Percentiles rank a stretch among this genome's conserved stretches.
These are phyloP conservation scores for Ichthyophthirius multifiliis DNA, from an alignment of 169 alveolate species.

Conservation along the genomic window DNA sequence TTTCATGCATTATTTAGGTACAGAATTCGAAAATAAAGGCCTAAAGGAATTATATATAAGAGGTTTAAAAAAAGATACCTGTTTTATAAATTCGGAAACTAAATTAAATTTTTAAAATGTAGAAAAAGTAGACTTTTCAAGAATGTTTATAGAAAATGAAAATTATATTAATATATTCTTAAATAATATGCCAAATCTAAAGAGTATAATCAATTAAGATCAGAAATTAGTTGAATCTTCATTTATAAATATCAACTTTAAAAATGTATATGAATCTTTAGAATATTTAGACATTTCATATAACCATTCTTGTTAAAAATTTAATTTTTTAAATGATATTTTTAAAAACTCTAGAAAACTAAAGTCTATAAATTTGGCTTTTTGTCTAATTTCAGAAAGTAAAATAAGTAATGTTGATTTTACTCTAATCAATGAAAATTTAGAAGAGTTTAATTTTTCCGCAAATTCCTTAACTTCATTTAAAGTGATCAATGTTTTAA, in stretches of 20 bases:
- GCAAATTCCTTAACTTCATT: no score
- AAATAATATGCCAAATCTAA: background rate
- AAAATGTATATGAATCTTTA: background rate
- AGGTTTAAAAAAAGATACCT: background rate
- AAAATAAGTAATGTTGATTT: background rate
- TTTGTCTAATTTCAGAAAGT: background rate
- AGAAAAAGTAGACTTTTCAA: background rate
- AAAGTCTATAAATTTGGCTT: background rate
- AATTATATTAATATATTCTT: background rate
- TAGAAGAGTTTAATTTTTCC: background rate
- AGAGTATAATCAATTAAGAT: no score
- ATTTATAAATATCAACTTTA: background rate
- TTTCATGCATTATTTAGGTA: background rate
- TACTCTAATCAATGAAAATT: background rate
- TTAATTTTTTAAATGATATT: background rate
- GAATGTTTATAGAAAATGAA: background rate
- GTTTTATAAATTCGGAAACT: background rate
- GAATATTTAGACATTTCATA: background rate
- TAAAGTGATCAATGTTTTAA: no score
- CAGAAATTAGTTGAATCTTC: background rate
- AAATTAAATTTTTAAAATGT: background rate
- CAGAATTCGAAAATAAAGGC: background rate
- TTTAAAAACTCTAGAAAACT: background rate
- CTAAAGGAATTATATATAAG: background rate
- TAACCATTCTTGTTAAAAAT: background rate